These are phyloP conservation scores for Stagonosporopsis chrysanthemi DNA, from an alignment of 2,329 filamentous ascomycete species.

Conservation along the genomic window DNA sequence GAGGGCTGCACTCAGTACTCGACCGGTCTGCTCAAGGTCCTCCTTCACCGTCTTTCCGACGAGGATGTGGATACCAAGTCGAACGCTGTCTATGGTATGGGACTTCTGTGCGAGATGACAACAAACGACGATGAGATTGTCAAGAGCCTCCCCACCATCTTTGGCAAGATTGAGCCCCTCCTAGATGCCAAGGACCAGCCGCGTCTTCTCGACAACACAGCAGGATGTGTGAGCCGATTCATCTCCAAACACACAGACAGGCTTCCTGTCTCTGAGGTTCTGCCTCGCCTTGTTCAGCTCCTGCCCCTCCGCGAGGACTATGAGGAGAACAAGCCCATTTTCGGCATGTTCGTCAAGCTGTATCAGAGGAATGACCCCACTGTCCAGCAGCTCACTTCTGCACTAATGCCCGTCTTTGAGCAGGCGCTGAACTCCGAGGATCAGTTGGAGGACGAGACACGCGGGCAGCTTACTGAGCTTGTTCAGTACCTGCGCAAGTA, in stretches of 20 bases:
- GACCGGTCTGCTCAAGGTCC: slow-evolving; percentile 74
- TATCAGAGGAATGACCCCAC: slow-evolving; percentile 76
- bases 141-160: slow-evolving; percentile 77
- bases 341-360: slow-evolving; percentile 85
- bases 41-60: slow-evolving; percentile 86
- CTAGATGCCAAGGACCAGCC: slow-evolving; percentile 79
- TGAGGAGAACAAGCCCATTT: slow-evolving; percentile 95
- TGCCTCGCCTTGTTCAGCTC: slow-evolving; percentile 79
- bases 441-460: slow-evolving; percentile 76
- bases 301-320: slow-evolving; percentile 92
- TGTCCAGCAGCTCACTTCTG: slow-evolving; percentile 72
- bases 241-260: slow-evolving; percentile 86
- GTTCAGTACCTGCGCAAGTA: slow-evolving; percentile 61
- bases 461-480: slow-evolving; percentile 69
- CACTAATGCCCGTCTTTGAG: slow-evolving; percentile 74
- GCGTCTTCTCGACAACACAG: slow-evolving; percentile 89
- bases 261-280: slow-evolving; percentile 80
- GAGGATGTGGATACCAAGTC: slow-evolving; percentile 92
- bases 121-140: slow-evolving; percentile 76
- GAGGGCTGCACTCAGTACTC: slow-evolving; percentile 84
- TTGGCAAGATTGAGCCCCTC: slow-evolving; percentile 85
- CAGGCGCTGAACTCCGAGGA: slow-evolving; percentile 76
- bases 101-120: slow-evolving; percentile 83
- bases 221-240: slow-evolving; percentile 90
- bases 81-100: slow-evolving; percentile 91